Evolutionary conservation across 768 basidiomycete genomes (phyloP), one percentile per base, ranked within the genome.

Genomic region (Mycena chlorophos): DNA sequence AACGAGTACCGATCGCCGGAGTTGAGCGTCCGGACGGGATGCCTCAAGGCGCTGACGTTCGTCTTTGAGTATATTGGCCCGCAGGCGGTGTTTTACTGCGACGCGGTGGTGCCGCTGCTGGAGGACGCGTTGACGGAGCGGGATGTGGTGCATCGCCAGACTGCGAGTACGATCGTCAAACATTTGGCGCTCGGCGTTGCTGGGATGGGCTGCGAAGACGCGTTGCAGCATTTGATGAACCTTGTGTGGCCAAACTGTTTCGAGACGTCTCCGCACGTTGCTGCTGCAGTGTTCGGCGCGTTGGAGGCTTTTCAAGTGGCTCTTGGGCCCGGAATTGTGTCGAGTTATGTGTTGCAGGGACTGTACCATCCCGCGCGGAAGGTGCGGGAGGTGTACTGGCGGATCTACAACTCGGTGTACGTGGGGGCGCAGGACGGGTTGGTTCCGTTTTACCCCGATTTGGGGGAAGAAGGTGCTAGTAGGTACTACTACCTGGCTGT

Each of bases 221-320:
- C 95, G 6, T 91, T 98, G 85, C 80, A 93, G 48, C 97, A 99
- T 68, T 74, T 98, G 46, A 91, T 98, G 88, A 99, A 99, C 69
- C 84, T 99, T 29, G 90, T 98, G 16, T 98, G 95, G 95, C 97
- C 97, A 2, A 98, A 98, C 68, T 95, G 94, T 72, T 98, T 98
- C 70, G 96, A 98, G 75, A 96, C 95, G 2, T 92, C 89, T 10
- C 97, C 96, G 4, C 97, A 98, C 73, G 95, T 99, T 55, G 95
- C 96, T 59, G 92, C 92, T 28, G 91, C 94, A 2, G 91, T 98
- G 34, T 93, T 97, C 89, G 96, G 97, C 43, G 97, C 97, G 0
- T 80, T 99, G 63, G 97, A 98, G 72, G 91, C 92, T 0, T 97
- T 98, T 94, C 83, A 94, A n/a, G 89, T 98, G 39, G 92, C 94